phyloP scores from a whole-genome alignment of 768 basidiomycete genomes.

The Psilocybe cyanescens region DNA sequence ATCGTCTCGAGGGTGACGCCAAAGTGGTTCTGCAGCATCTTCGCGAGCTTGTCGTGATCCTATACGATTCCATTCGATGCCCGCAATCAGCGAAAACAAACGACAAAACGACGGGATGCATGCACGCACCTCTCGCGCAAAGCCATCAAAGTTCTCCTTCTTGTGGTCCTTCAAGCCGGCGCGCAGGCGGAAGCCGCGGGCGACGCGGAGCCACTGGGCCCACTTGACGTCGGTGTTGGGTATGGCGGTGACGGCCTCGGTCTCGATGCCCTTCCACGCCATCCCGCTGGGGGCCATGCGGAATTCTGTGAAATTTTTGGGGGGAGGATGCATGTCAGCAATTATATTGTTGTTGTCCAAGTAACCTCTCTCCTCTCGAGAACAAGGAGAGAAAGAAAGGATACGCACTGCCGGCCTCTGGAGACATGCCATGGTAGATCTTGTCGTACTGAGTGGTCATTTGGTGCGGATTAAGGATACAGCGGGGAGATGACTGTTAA shows the following conservation, averaged over 20 bases:
- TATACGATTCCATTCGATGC: constrained; percentile 30
- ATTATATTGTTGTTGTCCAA: no score
- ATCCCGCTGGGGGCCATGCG: constrained; percentile 90
- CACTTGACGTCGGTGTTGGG: constrained; percentile 79
- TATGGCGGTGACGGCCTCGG: constrained; percentile 64
- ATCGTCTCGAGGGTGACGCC: constrained; percentile 81
- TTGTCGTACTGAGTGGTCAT: constrained; percentile 83
- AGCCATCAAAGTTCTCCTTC: constrained; percentile 91
- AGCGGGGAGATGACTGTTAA: constrained; percentile 19
- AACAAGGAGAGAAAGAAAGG: neutral
- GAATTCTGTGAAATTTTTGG: constrained; percentile 56
- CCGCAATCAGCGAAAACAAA: neutral
- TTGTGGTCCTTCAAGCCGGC: constrained; percentile 79
- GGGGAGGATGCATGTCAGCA: constrained; percentile 1
- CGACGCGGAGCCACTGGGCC: constrained; percentile 91
- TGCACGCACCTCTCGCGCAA: constrained; percentile 78
- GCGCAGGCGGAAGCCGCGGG: constrained; percentile 88
- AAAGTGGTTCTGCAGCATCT: constrained; percentile 86
- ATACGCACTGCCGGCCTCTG: constrained; percentile 85
- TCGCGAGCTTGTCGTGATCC: constrained; percentile 90
- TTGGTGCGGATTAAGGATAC: neutral
- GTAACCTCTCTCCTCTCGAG: no score
- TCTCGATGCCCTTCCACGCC: constrained; percentile 89
- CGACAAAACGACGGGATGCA: neutral
- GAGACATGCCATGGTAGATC: constrained; percentile 75